Conservation (phyloP, 441 rosid species). For the Rhodomyrtus psidioides region DNA sequence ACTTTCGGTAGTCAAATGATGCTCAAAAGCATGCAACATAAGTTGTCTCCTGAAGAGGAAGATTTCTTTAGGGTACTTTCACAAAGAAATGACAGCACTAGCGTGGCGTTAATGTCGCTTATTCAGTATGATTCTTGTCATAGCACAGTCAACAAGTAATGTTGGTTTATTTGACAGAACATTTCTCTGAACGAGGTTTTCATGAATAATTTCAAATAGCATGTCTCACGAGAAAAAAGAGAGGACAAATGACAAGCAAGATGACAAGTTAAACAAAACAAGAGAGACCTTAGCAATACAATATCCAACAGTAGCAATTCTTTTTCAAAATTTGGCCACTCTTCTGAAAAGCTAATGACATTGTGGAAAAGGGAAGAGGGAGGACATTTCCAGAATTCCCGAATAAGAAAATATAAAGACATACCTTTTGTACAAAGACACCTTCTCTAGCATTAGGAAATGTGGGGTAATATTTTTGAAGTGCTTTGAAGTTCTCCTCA, state of each 20-base stretch:
- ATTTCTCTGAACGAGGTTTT: neutral
- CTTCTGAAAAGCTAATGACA: neutral
- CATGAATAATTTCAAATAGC: neutral
- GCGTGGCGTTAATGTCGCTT: accelerated
- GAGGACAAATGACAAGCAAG: neutral
- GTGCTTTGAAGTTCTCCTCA: neutral
- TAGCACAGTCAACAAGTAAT: neutral
- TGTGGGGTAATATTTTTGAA: neutral
- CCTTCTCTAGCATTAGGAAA: neutral
- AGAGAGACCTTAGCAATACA: neutral
- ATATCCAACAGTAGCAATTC: neutral
- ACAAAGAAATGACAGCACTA: neutral
- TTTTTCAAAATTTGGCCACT: neutral
- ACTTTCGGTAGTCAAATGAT: neutral
- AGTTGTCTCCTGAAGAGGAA: neutral
- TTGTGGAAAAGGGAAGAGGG: neutral
- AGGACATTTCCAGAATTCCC: neutral
- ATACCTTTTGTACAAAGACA: neutral
- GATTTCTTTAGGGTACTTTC: neutral
- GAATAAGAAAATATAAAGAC: neutral
- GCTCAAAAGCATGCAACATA: neutral
- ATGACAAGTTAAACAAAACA: neutral
- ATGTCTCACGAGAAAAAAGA: neutral
- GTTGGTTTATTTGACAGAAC: neutral
- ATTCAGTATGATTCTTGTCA: neutral